Conservation (phyloP, 2,329 filamentous ascomycete species). For the Coniochaeta ligniaria region DNA sequence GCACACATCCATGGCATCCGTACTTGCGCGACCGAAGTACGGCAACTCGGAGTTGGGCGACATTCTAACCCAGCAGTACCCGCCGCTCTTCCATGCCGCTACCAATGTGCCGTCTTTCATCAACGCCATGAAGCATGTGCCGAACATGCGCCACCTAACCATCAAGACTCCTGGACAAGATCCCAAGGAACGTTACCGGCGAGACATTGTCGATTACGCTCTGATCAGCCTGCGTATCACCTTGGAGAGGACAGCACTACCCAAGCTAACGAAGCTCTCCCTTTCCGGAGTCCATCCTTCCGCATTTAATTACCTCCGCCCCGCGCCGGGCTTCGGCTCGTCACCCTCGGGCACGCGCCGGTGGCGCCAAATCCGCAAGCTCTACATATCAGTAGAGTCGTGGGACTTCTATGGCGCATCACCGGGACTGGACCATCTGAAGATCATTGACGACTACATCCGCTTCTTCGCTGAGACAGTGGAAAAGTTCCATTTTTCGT, state of each 20-base stretch:
- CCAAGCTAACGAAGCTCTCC: slow-evolving; percentile 60
- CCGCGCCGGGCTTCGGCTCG: slow-evolving; percentile 65
- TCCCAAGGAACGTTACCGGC: slow-evolving; percentile 61
- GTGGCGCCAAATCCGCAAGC: slow-evolving; percentile 71
- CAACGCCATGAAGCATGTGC: slow-evolving; percentile 60
- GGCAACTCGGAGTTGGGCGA: slow-evolving; percentile 73
- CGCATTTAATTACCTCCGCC: slow-evolving; percentile 71
- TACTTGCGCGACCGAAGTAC: slow-evolving; percentile 65
- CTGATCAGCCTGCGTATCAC: slow-evolving; percentile 82
- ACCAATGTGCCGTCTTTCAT: slow-evolving; percentile 84
- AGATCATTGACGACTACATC: slow-evolving; percentile 76
- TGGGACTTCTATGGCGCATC: slow-evolving; percentile 56
- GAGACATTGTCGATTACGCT: slow-evolving; percentile 78
- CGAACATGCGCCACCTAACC: slow-evolving; percentile 65
- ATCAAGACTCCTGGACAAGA: slow-evolving; percentile 71
- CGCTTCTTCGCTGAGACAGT: slow-evolving; percentile 59
- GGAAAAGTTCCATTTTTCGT: slow-evolving; percentile 68
- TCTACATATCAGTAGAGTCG: slow-evolving; percentile 65
- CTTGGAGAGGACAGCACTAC: slow-evolving; percentile 64
- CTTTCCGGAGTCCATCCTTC: slow-evolving; percentile 68
- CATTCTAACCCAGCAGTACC: slow-evolving; percentile 78
- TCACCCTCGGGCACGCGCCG: slow-evolving; percentile 63
- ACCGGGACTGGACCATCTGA: slow-evolving; percentile 62
- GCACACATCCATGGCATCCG: slow-evolving; percentile 57
- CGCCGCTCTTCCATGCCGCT: slow-evolving; percentile 81